A percentile compares a stretch with the other conserved stretches of the same genome.
phyloP scores from a whole-genome alignment of 768 basidiomycete species.

The Butyriboletus loyo region DNA sequence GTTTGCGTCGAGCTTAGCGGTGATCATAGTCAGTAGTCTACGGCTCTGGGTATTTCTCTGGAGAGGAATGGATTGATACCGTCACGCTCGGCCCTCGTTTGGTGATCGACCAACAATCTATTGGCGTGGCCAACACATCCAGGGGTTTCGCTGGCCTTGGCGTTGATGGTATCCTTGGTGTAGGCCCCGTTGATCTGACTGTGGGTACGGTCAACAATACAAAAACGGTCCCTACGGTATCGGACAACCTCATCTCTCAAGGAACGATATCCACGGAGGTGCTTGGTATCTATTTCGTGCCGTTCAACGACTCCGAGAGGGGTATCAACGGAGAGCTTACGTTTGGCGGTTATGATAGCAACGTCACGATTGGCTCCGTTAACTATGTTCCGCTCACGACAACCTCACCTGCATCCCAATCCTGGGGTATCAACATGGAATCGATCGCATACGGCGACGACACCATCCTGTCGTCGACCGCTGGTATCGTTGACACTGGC shows the following conservation, averaged over 20 bases:
- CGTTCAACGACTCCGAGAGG: constrained; percentile 11
- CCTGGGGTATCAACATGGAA: constrained; percentile 19
- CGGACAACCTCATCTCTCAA: constrained; percentile 31
- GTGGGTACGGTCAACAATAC: constrained; percentile 15
- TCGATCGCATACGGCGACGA: background rate
- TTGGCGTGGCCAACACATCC: constrained; percentile 30
- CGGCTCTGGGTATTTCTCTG: constrained; percentile 5
- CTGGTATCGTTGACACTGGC: constrained; percentile 26
- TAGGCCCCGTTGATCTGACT: constrained; percentile 35
- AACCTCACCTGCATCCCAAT: constrained; percentile 24
- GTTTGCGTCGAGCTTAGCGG: background rate
- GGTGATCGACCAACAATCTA: constrained; percentile 25
- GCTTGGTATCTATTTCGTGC: constrained; percentile 33
- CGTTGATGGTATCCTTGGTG: constrained; percentile 40
- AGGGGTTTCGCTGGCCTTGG: constrained; percentile 22
- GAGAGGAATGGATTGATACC: constrained; percentile 12
- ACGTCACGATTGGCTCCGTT: constrained; percentile 9
- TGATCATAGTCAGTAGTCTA: constrained; percentile 1
- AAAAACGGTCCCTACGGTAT: constrained; percentile 31
- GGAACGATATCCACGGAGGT: constrained; percentile 24
- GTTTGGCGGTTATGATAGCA: too few relatives aligned
- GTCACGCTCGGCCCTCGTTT: constrained; percentile 1
- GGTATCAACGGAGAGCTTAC: constrained; percentile 16
- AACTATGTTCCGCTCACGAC: constrained; percentile 24
- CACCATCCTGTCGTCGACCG: constrained; percentile 1